Evolutionary conservation across 2,329 filamentous ascomycete species (phyloP).

Genomic region (Aspergillus viridinutans): DNA sequence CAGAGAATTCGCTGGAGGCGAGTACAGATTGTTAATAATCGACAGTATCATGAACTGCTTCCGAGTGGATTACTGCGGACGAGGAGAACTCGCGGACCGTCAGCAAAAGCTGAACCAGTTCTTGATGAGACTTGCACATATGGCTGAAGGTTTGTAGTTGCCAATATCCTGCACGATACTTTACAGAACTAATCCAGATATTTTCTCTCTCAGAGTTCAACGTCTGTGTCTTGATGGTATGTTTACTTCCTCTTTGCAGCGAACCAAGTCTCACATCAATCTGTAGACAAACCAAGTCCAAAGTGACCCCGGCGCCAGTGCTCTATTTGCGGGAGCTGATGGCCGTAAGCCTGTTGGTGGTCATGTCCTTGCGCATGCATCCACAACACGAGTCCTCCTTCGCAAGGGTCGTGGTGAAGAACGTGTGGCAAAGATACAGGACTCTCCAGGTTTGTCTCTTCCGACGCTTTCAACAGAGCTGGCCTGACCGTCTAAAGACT

Average conservation of each 20-base stretch:
- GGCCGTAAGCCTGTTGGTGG: conserved; percentile 64
- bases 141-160: conserved; percentile 53
- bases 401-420: conserved; percentile 67
- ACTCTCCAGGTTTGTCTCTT: conserved; percentile 55
- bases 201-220: conserved; percentile 55
- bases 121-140: conserved; percentile 59
- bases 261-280: conserved; percentile 2
- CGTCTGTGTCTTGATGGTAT: conserved; percentile 59
- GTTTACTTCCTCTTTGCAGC: conserved; percentile 2
- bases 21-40: conserved; percentile 63
- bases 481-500: conserved; percentile 46
- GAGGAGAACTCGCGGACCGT: conserved; percentile 63
- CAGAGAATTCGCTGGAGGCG: conserved; percentile 57
- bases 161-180: not conserved
- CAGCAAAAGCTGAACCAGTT: conserved; percentile 66
- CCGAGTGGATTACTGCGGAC: conserved; percentile 62
- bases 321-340: conserved; percentile 64
- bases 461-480: conserved; percentile 5
- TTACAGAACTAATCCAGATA: conserved; percentile 6
- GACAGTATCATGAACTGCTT: conserved; percentile 69
- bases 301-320: conserved; percentile 64
- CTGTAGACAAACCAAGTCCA: conserved; percentile 65
- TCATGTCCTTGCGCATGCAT: conserved; percentile 66
- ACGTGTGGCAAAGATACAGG: conserved; percentile 65
- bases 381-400: conserved; percentile 61